A percentile compares a stretch with the other conserved stretches of the same genome.
Evolutionary conservation across 441 rosid species (phyloP).

Genomic region (Metrosideros polymorpha): DNA sequence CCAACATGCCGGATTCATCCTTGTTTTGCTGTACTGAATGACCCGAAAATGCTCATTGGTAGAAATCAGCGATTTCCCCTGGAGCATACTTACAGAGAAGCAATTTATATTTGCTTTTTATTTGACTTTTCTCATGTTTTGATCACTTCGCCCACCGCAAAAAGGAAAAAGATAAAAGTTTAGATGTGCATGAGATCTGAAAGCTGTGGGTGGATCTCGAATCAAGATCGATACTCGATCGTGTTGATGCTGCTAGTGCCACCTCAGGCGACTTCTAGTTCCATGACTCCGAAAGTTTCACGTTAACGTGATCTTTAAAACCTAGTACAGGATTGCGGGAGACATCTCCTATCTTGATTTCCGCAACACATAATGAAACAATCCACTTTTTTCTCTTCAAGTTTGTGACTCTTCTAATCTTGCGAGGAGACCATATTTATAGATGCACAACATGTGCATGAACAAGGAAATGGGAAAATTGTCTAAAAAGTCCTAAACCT

Average conservation of each 20-base stretch:
- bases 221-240: not conserved
- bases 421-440: not conserved
- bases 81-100: not conserved
- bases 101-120: not conserved
- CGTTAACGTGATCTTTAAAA: slow-evolving; percentile 5
- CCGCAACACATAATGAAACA: slow-evolving; percentile 18
- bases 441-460: not conserved
- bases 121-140: not conserved
- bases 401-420: not conserved
- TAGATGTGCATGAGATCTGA: not conserved
- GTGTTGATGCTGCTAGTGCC: no score
- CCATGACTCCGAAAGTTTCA: not conserved
- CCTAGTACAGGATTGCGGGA: slow-evolving; percentile 6
- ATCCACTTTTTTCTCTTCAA: slow-evolving; percentile 3
- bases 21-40: not conserved
- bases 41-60: not conserved
- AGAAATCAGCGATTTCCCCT: not conserved
- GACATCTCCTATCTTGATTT: slow-evolving; percentile 16
- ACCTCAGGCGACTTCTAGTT: not conserved
- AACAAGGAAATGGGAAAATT: no score
- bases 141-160: not conserved
- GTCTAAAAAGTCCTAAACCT: no score
- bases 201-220: not conserved
- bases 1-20: not conserved
- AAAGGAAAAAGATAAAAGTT: not conserved